Conservation (phyloP, 805 yeast species). For the Torulaspora microellipsoides region DNA sequence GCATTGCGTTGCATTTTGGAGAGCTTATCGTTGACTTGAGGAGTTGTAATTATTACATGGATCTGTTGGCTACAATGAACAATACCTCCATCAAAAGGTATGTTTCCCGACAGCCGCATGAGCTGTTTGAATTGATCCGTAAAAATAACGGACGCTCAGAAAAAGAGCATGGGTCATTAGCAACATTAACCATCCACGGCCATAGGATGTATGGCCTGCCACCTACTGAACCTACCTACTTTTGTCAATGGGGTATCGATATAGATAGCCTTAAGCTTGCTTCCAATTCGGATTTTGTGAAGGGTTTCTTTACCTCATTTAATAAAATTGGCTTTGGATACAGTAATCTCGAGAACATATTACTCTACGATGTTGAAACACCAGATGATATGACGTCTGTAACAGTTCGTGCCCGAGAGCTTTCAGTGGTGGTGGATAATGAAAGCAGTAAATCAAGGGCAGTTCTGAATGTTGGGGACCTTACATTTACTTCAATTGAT, state of each 20-base stretch:
- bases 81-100: conserved; percentile 18
- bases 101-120: conserved; percentile 14
- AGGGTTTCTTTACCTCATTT: conserved; percentile 41
- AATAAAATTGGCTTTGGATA: conserved; percentile 57
- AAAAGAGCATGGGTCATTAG: conserved; percentile 24
- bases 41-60: conserved; percentile 90
- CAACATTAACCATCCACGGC: conserved; percentile 65
- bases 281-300: conserved; percentile 45
- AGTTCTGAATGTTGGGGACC: conserved; percentile 20
- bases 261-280: conserved; percentile 55
- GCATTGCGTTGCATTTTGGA: conserved; percentile 58
- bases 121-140: conserved; percentile 30
- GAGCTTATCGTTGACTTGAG: conserved; percentile 74
- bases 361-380: conserved; percentile 51
- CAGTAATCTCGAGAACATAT: conserved; percentile 69
- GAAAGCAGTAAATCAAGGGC: conserved; percentile 27
- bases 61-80: conserved; percentile 59
- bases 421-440: conserved; percentile 42
- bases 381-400: conserved; percentile 68
- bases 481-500: conserved; percentile 54
- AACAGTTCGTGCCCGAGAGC: conserved; percentile 47
- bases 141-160: conserved; percentile 19
- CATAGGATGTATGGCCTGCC: conserved; percentile 93
- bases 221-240: conserved; percentile 81
- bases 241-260: conserved; percentile 84